Percentiles rank a stretch among this genome's conserved stretches.
Conservation (phyloP, 306 rosid species). For the Rosa multiflora region DNA sequence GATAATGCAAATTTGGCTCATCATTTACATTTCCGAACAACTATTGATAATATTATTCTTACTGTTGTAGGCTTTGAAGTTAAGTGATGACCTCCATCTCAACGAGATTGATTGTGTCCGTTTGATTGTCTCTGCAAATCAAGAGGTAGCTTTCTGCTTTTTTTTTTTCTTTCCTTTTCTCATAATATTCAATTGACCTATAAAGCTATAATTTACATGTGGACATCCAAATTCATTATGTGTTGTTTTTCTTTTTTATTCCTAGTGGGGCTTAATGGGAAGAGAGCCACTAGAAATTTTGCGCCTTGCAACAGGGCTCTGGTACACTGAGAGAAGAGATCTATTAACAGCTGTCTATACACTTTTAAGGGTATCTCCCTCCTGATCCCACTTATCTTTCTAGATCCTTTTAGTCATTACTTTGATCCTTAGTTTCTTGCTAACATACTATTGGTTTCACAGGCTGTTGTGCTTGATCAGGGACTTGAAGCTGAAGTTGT, state of each 20-base stretch:
- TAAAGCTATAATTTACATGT: background rate
- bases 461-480: conserved; percentile 97
- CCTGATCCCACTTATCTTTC: conserved; percentile 15
- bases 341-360: conserved; percentile 79
- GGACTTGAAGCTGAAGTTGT: conserved; percentile 76
- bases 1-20: background rate
- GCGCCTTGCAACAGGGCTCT: conserved; percentile 88
- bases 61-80: conserved; percentile 61
- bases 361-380: conserved; percentile 66
- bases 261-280: conserved; percentile 90
- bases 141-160: conserved; percentile 61
- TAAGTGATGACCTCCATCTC: conserved; percentile 92
- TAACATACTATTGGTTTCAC: conserved; percentile 31
- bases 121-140: conserved; percentile 80
- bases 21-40: background rate
- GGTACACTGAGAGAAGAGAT: conserved; percentile 97
- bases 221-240: background rate
- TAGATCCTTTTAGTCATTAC: conserved; percentile 15
- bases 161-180: background rate
- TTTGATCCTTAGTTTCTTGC: conserved; percentile 6
- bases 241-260: conserved; percentile 1
- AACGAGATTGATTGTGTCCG: conserved; percentile 88
- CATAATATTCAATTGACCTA: background rate
- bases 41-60: background rate
- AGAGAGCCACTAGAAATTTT: conserved; percentile 78